Percentiles rank a stretch among this genome's conserved stretches.
Evolutionary conservation across 2,329 filamentous ascomycete genomes (phyloP).

Genomic region (Trichophyton verrucosum): DNA sequence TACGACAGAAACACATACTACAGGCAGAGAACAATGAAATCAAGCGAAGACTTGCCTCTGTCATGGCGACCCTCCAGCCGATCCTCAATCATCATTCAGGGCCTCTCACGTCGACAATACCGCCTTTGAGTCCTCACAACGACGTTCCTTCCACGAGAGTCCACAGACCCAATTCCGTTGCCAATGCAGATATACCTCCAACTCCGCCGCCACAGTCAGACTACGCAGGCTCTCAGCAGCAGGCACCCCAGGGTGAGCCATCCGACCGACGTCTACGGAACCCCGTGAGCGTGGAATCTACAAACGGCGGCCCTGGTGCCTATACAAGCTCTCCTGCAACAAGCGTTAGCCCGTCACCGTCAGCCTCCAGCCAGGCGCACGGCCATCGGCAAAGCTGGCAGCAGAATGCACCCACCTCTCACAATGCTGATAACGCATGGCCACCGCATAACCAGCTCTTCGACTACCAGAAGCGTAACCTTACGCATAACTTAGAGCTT

Average conservation of each 20-base stretch:
- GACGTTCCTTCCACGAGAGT: neutral
- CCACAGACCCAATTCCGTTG: neutral
- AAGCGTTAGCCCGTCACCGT: slow-evolving; percentile 33
- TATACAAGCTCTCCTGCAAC: slow-evolving; percentile 20
- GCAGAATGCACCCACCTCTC: neutral
- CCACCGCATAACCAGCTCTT: slow-evolving; percentile 23
- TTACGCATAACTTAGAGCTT: slow-evolving; percentile 47
- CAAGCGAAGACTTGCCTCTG: slow-evolving; percentile 51
- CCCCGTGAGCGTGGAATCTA: slow-evolving; percentile 9
- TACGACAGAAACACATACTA: slow-evolving; percentile 63
- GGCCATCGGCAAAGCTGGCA: slow-evolving; percentile 6
- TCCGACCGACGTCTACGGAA: slow-evolving; percentile 9
- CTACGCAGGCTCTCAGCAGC: slow-evolving; percentile 4
- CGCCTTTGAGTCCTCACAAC: neutral
- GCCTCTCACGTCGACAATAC: neutral
- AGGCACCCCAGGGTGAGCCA: neutral
- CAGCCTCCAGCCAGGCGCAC: slow-evolving; percentile 3
- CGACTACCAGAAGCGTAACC: slow-evolving; percentile 31
- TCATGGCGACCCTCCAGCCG: slow-evolving; percentile 45
- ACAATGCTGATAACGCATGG: slow-evolving; percentile 18
- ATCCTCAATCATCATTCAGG: slow-evolving; percentile 15
- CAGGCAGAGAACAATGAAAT: slow-evolving; percentile 72
- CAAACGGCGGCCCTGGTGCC: neutral
- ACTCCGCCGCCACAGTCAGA: slow-evolving; percentile 12
- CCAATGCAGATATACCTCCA: slow-evolving; percentile 1